Evolutionary conservation across 495 filamentous ascomycete species (phyloP).

Genomic region (Lineolata rhizophorae): DNA sequence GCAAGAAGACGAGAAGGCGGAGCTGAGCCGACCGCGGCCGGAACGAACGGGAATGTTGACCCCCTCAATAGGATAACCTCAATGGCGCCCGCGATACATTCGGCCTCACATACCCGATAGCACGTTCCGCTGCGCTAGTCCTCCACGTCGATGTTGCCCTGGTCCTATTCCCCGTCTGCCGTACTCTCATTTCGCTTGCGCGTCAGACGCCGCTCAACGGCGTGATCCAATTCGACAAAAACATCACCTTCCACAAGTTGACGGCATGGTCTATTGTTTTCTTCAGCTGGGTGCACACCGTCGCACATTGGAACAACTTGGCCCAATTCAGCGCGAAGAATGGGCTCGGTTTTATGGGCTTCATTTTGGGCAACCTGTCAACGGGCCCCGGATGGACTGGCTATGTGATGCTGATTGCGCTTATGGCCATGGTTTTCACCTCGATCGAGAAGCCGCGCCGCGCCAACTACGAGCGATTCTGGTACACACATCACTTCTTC

Average conservation of each 20-base stretch:
- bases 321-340: constrained; percentile 50
- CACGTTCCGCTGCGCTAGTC: constrained; percentile 42
- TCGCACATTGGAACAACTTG: constrained; percentile 65
- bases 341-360: constrained; percentile 49
- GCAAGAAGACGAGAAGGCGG: no score
- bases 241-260: constrained; percentile 63
- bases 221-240: constrained; percentile 61
- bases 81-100: constrained; percentile 37
- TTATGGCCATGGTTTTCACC: constrained; percentile 47
- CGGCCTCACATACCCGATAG: constrained; percentile 48
- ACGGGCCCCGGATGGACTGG: constrained; percentile 63
- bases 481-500: constrained; percentile 62
- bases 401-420: constrained; percentile 48
- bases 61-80: constrained; percentile 28
- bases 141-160: constrained; percentile 58
- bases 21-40: no score
- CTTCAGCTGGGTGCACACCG: constrained; percentile 61
- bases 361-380: constrained; percentile 41
- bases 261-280: constrained; percentile 64
- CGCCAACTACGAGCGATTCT: constrained; percentile 59
- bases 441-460: constrained; percentile 45
- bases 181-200: constrained; percentile 52
- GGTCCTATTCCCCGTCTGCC: constrained; percentile 58
- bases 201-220: constrained; percentile 55
- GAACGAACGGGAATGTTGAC: no score